Base-by-base conservation (phyloP, 1,284 basidiomycete species). In the Ceratobasidium sp. region DNA sequence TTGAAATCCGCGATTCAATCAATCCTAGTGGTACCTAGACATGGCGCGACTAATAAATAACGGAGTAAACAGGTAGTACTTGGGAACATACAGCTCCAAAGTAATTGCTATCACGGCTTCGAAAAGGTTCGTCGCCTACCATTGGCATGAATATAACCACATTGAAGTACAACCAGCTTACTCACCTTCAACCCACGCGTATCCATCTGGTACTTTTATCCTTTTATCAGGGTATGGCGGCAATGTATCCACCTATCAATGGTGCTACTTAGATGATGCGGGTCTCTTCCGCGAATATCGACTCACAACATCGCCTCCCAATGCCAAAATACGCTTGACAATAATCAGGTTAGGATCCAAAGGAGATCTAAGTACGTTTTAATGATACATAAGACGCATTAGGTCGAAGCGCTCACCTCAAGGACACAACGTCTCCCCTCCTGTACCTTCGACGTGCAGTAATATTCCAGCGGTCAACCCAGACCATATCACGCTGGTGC, bases 321-420 rank as follows among this genome's bases (percentile, higher is more conserved):
- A 58, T n/a, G 77, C 77, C 47, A 77, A 49, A 51, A 77, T 77
- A 23, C 77, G 77, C 45, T 77, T 77, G 26, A 77, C 66, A 35
- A 77, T 77, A 8, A 76, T 58, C 42, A 69, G 35, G 13, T 76
- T 53, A 60, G 76, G 61, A 39, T 75, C 53, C 23, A 69, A n/a
- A 7, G 77, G 77, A 15, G 77, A 77, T 63, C 77, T 77, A 54
- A 5, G 13, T 54, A 20, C 5, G 7, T 31, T 23, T 13, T 6
- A 26, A 17, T 20, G 23, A 26, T 23, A 28, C 37, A 75, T 35
- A 54, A 17, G 35, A 26, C n/a, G 54, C 23, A 4, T 54, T 47
- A 35, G 31, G 8, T 35, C 13, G 37, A 13, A 58, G 11, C 11
- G 10, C 60, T 20, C n/a, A 42, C 77, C 60, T 77, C 42, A 77